A percentile compares a stretch with the other conserved stretches of the same genome.
These are phyloP conservation scores for Coffea canephora DNA, from an alignment of 257 asterid species.

Conservation along the genomic window DNA sequence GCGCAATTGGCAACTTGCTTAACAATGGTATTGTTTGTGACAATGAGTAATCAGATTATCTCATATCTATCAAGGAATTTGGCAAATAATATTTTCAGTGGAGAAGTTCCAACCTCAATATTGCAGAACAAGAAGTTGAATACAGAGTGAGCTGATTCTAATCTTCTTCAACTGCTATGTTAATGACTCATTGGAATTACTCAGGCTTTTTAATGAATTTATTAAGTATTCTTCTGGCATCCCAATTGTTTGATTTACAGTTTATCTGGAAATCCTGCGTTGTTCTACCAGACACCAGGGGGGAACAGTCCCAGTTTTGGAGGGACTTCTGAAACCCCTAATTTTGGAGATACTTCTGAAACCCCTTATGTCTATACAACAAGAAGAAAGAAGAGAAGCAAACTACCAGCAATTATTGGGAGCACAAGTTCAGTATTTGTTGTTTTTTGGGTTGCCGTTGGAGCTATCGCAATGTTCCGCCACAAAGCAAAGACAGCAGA, in stretches of 20 bases:
- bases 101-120: slow-evolving; percentile 42
- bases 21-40: no score
- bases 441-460: background rate
- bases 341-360: background rate
- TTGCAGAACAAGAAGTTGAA: slow-evolving; percentile 39
- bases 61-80: slow-evolving; percentile 30
- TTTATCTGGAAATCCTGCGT: slow-evolving; percentile 3
- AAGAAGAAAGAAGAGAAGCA: slow-evolving; percentile 11
- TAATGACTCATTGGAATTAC: background rate
- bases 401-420: slow-evolving; percentile 13
- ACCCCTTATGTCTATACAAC: background rate
- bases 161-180: background rate
- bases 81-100: slow-evolving; percentile 33
- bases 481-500: slow-evolving; percentile 5
- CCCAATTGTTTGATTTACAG: slow-evolving; percentile 1
- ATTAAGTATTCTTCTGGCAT: background rate
- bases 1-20: background rate
- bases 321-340: background rate
- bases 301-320: background rate
- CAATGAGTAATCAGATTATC: background rate
- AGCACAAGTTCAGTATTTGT: background rate
- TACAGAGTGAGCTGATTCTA: slow-evolving; percentile 21
- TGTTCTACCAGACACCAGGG: background rate
- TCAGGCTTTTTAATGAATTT: background rate
- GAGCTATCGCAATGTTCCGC: background rate